These are phyloP conservation scores for Fusarium multiceps DNA, from an alignment of 2,329 filamentous ascomycete species.

Conservation along the genomic window DNA sequence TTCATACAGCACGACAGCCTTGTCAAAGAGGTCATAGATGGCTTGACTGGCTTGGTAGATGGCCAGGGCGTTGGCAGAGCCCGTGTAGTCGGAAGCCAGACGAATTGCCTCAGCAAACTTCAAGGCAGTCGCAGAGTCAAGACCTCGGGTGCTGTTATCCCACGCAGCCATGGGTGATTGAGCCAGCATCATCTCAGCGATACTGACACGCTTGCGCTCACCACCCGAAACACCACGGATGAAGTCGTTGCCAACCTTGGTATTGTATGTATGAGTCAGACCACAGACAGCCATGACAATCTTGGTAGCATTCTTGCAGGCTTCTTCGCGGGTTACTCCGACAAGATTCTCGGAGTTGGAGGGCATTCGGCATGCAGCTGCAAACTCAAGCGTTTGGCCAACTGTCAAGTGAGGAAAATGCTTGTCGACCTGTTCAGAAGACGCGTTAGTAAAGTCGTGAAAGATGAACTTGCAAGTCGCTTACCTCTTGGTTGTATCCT, in stretches of 20 bases:
- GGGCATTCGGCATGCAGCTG: conserved; percentile 75
- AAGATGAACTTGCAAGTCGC: background rate
- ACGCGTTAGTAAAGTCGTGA: background rate
- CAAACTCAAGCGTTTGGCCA: conserved; percentile 78
- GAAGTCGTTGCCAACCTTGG: conserved; percentile 80
- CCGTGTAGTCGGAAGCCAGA: conserved; percentile 71
- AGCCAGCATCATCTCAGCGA: conserved; percentile 80
- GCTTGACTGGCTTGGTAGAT: conserved; percentile 78
- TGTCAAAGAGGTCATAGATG: conserved; percentile 80
- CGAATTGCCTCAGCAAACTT: conserved; percentile 78
- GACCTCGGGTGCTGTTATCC: conserved; percentile 80
- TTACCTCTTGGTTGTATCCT: conserved; percentile 79
- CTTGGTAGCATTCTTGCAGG: conserved; percentile 70
- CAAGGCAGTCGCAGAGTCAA: conserved; percentile 78
- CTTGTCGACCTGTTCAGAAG: conserved; percentile 64
- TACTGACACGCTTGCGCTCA: conserved; percentile 82
- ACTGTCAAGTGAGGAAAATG: conserved; percentile 85
- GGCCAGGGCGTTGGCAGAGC: conserved; percentile 72
- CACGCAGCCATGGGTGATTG: conserved; percentile 67
- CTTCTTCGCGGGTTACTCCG: conserved; percentile 70
- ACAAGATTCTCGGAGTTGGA: conserved; percentile 65
- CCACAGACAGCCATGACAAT: conserved; percentile 79
- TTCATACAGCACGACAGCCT: conserved; percentile 78
- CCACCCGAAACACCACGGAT: conserved; percentile 78
- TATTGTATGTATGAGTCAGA: conserved; percentile 76